Base-by-base conservation (phyloP, 805 yeast genomes). In the Candida silvatica region DNA sequence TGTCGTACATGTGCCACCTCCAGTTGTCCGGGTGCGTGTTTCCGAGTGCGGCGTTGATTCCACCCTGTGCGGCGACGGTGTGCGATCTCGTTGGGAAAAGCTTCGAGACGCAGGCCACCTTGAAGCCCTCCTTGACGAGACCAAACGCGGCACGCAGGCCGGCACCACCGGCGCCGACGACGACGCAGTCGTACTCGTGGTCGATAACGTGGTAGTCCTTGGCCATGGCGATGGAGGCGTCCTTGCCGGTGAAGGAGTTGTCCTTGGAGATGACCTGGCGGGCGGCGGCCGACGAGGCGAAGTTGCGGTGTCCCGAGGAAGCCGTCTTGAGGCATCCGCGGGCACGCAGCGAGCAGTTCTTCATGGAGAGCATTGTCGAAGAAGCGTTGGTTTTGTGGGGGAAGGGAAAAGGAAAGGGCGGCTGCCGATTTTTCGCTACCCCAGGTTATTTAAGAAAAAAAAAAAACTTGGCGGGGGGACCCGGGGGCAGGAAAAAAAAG, bases 1-100 rank as follows among this genome's bases (percentile, higher is more conserved):
- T 90, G 59, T 90, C 98, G 66, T 92, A 90, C 97, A 90, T 88
- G 64, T 90, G 98, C 97, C 97, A 92, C 64, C 85, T 94, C 98
- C 98, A 90, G 69, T 88, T 88, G 63, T 90, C 98, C 49, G 75
- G 71, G 69, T 92, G 97, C 95, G 90, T 90, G 72, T 90, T 90
- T 49, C 97, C 98, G 46, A 90, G 72, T 20, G 98, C 98, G 47
- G 97, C 98, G 56, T 90, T 90, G 65, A 90, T 92, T 69, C 98
- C 98, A 66, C 98, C 98, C 66, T 90, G 98, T 34, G 98, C 98
- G 38, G 97, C 97, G 34, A 90, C 98, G 16, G 98, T 90, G 61
- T 90, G 98, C 15, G 97, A 88, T 67, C 98, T 82, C 20, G 98
- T 90, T 37, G 97, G 98, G 73, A 90, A 90, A 53, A 90, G 75